Evolutionary conservation across 2,329 filamentous ascomycete genomes (phyloP).

Genomic region (Cladosporium phlei): DNA sequence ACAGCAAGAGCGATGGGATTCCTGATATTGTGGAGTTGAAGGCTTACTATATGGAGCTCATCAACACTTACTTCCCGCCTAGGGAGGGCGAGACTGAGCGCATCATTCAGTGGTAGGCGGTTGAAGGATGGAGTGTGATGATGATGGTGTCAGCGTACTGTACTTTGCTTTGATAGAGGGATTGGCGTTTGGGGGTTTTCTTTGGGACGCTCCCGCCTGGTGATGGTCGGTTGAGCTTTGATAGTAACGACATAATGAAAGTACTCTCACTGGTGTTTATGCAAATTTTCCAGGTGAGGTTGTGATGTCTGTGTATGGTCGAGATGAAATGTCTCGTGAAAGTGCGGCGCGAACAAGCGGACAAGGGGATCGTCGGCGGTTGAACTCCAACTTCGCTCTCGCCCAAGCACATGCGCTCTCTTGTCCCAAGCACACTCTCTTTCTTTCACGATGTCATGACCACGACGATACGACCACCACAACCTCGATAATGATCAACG

Average conservation of each 20-base stretch:
- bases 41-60: conserved; percentile 69
- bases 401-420: background rate
- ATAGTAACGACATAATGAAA: conserved; percentile 11
- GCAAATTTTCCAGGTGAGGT: too few relatives aligned
- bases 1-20: conserved; percentile 83
- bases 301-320: too few relatives aligned
- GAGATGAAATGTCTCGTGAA: too few relatives aligned
- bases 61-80: conserved; percentile 58
- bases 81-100: conserved; percentile 37
- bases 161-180: background rate
- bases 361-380: background rate
- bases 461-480: conserved; percentile 1
- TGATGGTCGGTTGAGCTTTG: conserved; percentile 9
- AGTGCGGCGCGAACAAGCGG: too few relatives aligned
- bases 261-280: too few relatives aligned
- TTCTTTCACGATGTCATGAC: conserved; percentile 9
- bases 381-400: conserved; percentile 4
- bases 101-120: conserved; percentile 61
- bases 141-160: background rate
- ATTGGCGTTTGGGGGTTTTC: too few relatives aligned
- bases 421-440: background rate
- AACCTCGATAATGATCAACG: conserved; percentile 75
- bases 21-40: conserved; percentile 74
- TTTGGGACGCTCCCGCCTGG: conserved; percentile 8
- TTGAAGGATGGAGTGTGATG: conserved; percentile 4